Evolutionary conservation across 2,329 filamentous ascomycete species (phyloP).

Genomic region (Bipolaris gigantea): DNA sequence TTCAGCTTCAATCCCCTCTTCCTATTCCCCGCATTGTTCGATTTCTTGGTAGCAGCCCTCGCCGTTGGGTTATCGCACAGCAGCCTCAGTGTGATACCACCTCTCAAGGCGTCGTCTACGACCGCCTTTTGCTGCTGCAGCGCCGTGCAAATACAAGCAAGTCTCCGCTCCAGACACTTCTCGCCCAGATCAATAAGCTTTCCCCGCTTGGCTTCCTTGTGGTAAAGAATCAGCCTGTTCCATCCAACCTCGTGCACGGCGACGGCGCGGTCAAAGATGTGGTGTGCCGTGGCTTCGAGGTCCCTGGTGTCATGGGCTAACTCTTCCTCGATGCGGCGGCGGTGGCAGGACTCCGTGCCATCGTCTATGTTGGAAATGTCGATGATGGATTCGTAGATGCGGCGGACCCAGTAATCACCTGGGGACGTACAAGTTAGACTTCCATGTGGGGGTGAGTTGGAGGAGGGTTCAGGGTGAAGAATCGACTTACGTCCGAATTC

Average conservation of each 20-base stretch:
- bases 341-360: slow-evolving; percentile 16
- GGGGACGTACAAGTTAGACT: too few relatives aligned
- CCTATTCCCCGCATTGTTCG: slow-evolving; percentile 31
- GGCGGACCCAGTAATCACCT: slow-evolving; percentile 36
- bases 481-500: slow-evolving; percentile 22
- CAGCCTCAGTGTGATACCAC: slow-evolving; percentile 27
- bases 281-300: slow-evolving; percentile 35
- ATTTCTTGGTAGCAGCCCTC: slow-evolving; percentile 23
- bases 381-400: slow-evolving; percentile 37
- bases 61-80: slow-evolving; percentile 32
- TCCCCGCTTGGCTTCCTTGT: slow-evolving; percentile 31
- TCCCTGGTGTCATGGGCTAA: slow-evolving; percentile 17
- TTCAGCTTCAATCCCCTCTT: slow-evolving; percentile 18
- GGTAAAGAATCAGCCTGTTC: slow-evolving; percentile 22
- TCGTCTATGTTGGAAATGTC: slow-evolving; percentile 25
- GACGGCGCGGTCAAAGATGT: slow-evolving; percentile 32
- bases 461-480: neutral
- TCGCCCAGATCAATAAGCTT: slow-evolving; percentile 21
- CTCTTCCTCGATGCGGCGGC: slow-evolving; percentile 19
- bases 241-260: slow-evolving; percentile 33
- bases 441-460: too few relatives aligned
- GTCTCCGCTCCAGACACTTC: slow-evolving; percentile 23
- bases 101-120: slow-evolving; percentile 32
- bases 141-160: slow-evolving; percentile 25
- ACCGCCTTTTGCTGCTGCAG: slow-evolving; percentile 28